Evolutionary conservation across 2,329 filamentous ascomycete genomes (phyloP), one percentile per base, ranked within the genome.

Genomic region (Furcasterigmium sp.): DNA sequence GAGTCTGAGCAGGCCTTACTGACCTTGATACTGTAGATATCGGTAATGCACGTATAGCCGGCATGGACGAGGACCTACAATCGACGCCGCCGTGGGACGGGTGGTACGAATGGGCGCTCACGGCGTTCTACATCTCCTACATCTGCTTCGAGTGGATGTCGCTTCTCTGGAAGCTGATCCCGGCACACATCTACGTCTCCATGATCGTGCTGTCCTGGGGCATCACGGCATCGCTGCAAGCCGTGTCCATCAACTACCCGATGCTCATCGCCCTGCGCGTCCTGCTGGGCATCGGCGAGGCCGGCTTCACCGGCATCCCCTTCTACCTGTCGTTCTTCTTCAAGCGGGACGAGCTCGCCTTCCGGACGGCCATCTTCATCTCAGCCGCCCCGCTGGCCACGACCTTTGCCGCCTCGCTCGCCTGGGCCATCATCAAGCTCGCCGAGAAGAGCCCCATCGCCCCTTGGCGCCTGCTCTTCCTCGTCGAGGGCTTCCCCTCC

Each of bases 361-460:
- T 93, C 47, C 74, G 91, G 29, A 93, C 87, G 0, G 91, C 89
- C 18, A 75, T 95, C 2, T 94, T 95, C 63, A 83, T 96, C 42
- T 90, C 59, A 53, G 91, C 93, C 51, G 90, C 90, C 2, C 79
- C 79, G 1, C 73, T 95, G 4, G 88, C 89, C 2, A 93, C 87
- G 34, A 84, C 82, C 2, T 91, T 94, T 57, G 87, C 88, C 0
- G 87, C 87, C 30, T 84, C 77, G 8, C 70, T 95, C 4, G 89
- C 90, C 8, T 89, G 85, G 82, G 56, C 82, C 18, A 91, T 95
- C 48, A 76, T 90, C 40, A 81, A 79, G 53, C 55, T 89, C 13
- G 87, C 80, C 40, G 67, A 78, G 38, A 56, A 72, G 47, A 70
- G 77, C 2, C 85, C 85, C 14, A 82, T 95, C 39, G 85, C 87